Conservation (phyloP, 371 early-diverging fungal species). For the Apophysomyces ossiformis region DNA sequence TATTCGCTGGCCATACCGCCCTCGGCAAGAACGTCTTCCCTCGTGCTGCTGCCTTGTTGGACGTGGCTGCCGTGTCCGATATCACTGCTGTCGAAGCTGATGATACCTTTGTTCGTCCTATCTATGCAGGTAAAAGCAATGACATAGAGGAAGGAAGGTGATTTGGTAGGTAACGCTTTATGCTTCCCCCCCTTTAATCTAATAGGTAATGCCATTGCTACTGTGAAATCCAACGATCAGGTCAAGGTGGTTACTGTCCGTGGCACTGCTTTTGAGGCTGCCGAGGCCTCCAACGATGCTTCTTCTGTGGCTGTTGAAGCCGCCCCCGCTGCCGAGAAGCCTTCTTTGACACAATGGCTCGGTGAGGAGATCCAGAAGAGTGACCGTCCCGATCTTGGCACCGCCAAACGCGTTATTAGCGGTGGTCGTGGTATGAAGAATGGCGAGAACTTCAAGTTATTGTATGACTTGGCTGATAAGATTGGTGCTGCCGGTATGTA, state of each 20-base stretch:
- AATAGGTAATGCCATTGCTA: conserved; percentile 98
- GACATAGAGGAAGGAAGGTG: not conserved
- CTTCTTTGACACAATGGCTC: conserved; percentile 78
- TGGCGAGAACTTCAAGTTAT: conserved; percentile 92
- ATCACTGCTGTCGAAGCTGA: conserved; percentile 77
- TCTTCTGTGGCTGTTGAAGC: conserved; percentile 59
- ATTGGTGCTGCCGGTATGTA: conserved; percentile 88
- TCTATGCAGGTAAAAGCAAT: conserved; percentile 83
- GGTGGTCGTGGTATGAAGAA: conserved; percentile 98
- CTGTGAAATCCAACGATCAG: conserved; percentile 86
- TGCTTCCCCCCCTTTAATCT: no score
- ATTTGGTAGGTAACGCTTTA: not conserved
- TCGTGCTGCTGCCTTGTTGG: conserved; percentile 91
- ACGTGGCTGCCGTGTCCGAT: conserved; percentile 92
- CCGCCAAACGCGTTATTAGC: conserved; percentile 89
- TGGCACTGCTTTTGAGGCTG: conserved; percentile 88
- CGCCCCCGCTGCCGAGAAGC: conserved; percentile 68
- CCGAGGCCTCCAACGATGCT: conserved; percentile 59
- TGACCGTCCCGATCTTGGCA: conserved; percentile 93
- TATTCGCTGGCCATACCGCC: conserved; percentile 88
- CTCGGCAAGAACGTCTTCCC: conserved; percentile 95
- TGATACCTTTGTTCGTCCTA: conserved; percentile 95
- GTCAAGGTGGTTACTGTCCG: conserved; percentile 93
- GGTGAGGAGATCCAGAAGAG: conserved; percentile 91
- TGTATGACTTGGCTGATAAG: conserved; percentile 94